Percentiles rank a stretch among this genome's conserved stretches.
Evolutionary conservation across 1,284 basidiomycete genomes (phyloP).

Genomic region (Trichosporon inkin): DNA sequence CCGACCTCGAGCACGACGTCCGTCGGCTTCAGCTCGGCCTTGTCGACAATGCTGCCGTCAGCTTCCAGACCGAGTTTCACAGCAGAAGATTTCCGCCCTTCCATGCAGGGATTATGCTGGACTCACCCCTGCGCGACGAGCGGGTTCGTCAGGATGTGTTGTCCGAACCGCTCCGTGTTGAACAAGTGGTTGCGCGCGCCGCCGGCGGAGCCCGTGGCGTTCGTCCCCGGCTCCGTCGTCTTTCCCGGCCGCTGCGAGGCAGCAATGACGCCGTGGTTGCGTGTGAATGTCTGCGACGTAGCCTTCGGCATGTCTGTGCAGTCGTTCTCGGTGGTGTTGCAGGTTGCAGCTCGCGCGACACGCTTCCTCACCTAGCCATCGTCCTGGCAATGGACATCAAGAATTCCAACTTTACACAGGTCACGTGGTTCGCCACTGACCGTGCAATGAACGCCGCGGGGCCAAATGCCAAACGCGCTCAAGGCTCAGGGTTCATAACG

Average conservation of each 20-base stretch:
- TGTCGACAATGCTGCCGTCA: slow-evolving; percentile 67
- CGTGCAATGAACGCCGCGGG: neutral
- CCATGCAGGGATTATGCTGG: slow-evolving; percentile 9
- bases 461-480: neutral
- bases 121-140: slow-evolving; percentile 79
- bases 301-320: slow-evolving; percentile 73
- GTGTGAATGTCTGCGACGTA: slow-evolving; percentile 73
- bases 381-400: neutral
- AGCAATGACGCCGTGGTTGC: slow-evolving; percentile 65
- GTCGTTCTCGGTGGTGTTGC: neutral
- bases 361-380: neutral
- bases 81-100: slow-evolving; percentile 20
- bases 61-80: neutral
- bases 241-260: slow-evolving; percentile 35
- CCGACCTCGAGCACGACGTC: slow-evolving; percentile 97
- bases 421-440: slow-evolving; percentile 20
- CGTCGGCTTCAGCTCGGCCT: slow-evolving; percentile 87
- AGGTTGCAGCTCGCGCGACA: neutral
- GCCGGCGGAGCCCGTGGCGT: slow-evolving; percentile 55
- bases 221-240: slow-evolving; percentile 27
- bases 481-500: neutral
- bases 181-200: slow-evolving; percentile 71
- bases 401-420: slow-evolving; percentile 13
- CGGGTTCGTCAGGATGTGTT: slow-evolving; percentile 96
- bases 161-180: slow-evolving; percentile 90